Conservation (phyloP, 257 asterid species). For the Ballota nigra region DNA sequence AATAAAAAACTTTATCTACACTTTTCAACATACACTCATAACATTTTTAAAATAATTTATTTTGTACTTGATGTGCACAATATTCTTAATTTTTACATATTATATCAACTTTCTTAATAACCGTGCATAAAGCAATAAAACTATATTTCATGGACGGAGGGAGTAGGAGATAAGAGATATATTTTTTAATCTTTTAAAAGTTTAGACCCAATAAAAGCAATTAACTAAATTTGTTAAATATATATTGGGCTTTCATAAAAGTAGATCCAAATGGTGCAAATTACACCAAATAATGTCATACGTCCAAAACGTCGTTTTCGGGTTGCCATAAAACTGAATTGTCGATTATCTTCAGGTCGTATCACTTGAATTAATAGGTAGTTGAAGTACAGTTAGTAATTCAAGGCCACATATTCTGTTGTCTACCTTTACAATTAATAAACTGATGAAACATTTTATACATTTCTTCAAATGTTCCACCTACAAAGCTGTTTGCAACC, state of each 20-base stretch:
- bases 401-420: not conserved
- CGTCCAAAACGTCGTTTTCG: constrained; percentile 3
- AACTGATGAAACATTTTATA: too few relatives aligned
- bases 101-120: too few relatives aligned
- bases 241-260: not conserved
- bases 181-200: not conserved
- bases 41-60: too few relatives aligned
- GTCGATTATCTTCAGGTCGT: not conserved
- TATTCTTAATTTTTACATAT: too few relatives aligned
- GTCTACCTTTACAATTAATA: too few relatives aligned
- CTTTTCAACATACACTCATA: too few relatives aligned
- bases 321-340: not conserved
- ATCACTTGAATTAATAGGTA: constrained; percentile 12
- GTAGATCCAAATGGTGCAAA: constrained; percentile 11
- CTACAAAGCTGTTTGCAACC: not conserved
- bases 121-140: too few relatives aligned
- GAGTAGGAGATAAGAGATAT: too few relatives aligned
- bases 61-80: too few relatives aligned
- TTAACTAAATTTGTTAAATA: not conserved
- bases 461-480: not conserved
- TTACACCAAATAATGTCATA: not conserved
- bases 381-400: not conserved
- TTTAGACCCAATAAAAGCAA: not conserved
- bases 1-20: too few relatives aligned
- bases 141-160: too few relatives aligned